A percentile compares a stretch with the other conserved stretches of the same genome.
Evolutionary conservation across 306 rosid species (phyloP).

Genomic region (Inga oerstediana): DNA sequence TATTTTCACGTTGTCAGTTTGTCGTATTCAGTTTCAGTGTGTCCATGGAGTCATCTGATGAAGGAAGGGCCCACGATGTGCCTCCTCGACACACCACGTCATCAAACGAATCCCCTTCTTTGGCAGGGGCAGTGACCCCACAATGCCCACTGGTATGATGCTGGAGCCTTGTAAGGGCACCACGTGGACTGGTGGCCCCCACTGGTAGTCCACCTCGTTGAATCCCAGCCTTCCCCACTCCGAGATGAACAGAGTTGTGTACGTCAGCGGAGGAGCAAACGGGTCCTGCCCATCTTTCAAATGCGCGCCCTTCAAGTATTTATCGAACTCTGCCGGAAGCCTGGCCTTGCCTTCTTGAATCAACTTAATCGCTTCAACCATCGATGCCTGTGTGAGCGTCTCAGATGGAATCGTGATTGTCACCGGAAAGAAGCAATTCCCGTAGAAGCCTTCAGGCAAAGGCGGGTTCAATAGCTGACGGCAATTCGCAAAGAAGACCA

Average conservation of each 20-base stretch:
- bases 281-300: conserved; percentile 49
- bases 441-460: conserved; percentile 76
- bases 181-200: conserved; percentile 70
- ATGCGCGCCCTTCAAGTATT: conserved; percentile 48
- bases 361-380: conserved; percentile 52
- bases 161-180: conserved; percentile 64
- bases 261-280: conserved; percentile 52
- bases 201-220: conserved; percentile 64
- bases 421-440: conserved; percentile 82
- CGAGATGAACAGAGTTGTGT: conserved; percentile 60
- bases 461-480: conserved; percentile 68
- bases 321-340: conserved; percentile 50
- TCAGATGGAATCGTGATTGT: conserved; percentile 40
- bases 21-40: background rate
- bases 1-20: too few relatives aligned
- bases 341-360: conserved; percentile 63
- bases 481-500: conserved; percentile 79
- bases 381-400: conserved; percentile 24
- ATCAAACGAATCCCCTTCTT: conserved; percentile 60
- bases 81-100: conserved; percentile 72
- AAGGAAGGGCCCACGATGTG: conserved; percentile 52
- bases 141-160: conserved; percentile 61
- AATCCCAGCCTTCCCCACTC: conserved; percentile 87
- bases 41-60: conserved; percentile 30
- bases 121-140: conserved; percentile 56